Conservation (phyloP, 2,329 filamentous ascomycete species). For the Hypoxylon rubiginosum region DNA sequence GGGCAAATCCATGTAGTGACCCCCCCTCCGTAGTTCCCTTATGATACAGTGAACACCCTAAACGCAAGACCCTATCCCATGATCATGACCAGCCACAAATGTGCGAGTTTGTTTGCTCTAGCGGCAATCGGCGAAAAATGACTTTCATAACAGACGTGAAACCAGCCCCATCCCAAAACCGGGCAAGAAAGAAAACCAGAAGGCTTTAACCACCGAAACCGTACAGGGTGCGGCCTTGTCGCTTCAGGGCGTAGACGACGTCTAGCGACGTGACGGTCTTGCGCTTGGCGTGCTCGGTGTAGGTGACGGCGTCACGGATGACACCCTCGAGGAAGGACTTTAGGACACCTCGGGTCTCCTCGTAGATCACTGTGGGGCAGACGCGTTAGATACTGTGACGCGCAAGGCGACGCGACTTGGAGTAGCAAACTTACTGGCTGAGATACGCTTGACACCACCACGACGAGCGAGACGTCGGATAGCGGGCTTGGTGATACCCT, state of each 20-base stretch:
- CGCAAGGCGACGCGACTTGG: constrained; percentile 16
- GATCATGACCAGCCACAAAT: constrained; percentile 54
- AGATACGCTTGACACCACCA: constrained; percentile 99
- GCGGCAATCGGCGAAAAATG: constrained; percentile 52
- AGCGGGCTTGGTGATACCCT: constrained; percentile 98
- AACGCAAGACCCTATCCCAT: constrained; percentile 53
- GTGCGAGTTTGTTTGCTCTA: constrained; percentile 38
- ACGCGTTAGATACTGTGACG: constrained; percentile 40
- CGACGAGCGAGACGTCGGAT: constrained; percentile 98
- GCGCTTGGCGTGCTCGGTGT: constrained; percentile 87
- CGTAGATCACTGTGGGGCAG: constrained; percentile 75
- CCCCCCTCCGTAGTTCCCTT: constrained; percentile 50
- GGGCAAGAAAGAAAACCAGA: constrained; percentile 7
- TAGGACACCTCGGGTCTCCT: constrained; percentile 84
- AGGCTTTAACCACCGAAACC: constrained; percentile 73
- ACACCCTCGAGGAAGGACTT: constrained; percentile 88
- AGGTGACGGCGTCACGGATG: constrained; percentile 83
- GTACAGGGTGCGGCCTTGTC: constrained; percentile 76
- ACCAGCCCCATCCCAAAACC: constrained; percentile 39
- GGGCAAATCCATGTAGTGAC: constrained; percentile 48
- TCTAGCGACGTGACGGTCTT: constrained; percentile 77
- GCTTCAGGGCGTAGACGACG: constrained; percentile 74
- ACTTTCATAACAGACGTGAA: constrained; percentile 56
- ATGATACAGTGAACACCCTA: constrained; percentile 55
- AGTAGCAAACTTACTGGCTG: constrained; percentile 76